These are phyloP conservation scores for Globisporangium echinulatum DNA, from an alignment of 352 stramenopile species.

Conservation along the genomic window DNA sequence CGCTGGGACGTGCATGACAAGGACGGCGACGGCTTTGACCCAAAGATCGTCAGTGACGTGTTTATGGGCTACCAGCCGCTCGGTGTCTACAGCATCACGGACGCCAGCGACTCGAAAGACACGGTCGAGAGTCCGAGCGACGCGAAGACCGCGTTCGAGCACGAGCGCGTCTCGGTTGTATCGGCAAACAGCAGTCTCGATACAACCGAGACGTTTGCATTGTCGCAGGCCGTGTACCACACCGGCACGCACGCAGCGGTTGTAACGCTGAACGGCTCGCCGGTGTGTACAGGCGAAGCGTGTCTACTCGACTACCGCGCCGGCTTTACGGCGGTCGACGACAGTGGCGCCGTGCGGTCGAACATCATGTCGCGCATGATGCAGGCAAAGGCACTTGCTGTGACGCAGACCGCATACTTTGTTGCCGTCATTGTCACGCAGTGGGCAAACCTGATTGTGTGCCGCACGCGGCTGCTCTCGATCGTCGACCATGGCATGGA, in stretches of 20 bases:
- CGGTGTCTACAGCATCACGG: conserved; percentile 40
- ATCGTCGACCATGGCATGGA: conserved; percentile 82
- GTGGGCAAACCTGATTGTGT: conserved; percentile 82
- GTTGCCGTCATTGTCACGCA: conserved; percentile 75
- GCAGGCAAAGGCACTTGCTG: conserved; percentile 58
- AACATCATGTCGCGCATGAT: conserved; percentile 82
- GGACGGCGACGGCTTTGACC: conserved; percentile 30
- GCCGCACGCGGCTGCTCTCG: conserved; percentile 82
- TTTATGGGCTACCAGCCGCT: conserved; percentile 56
- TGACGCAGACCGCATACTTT: conserved; percentile 81
- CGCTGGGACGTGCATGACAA: conserved; percentile 38
- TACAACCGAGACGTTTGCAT: conserved; percentile 14
- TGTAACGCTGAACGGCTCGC: conserved; percentile 10
- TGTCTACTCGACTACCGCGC: conserved; percentile 36
- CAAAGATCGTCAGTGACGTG: conserved; percentile 23
- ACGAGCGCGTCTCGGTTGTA: conserved; percentile 11
- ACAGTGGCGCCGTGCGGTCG: conserved; percentile 14
- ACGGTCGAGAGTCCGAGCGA: conserved; percentile 15
- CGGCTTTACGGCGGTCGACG: conserved; percentile 31
- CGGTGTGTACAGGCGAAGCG: conserved; percentile 23
- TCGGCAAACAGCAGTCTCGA: conserved; percentile 17
- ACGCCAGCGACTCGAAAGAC: conserved; percentile 14
- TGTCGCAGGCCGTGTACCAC: conserved; percentile 17
- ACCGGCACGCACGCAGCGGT: conserved; percentile 12
- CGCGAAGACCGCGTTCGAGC: conserved; percentile 20